Percentiles rank a stretch among this genome's conserved stretches.
These are phyloP conservation scores for Mycena belliarum DNA, from an alignment of 768 basidiomycete species.

Conservation along the genomic window DNA sequence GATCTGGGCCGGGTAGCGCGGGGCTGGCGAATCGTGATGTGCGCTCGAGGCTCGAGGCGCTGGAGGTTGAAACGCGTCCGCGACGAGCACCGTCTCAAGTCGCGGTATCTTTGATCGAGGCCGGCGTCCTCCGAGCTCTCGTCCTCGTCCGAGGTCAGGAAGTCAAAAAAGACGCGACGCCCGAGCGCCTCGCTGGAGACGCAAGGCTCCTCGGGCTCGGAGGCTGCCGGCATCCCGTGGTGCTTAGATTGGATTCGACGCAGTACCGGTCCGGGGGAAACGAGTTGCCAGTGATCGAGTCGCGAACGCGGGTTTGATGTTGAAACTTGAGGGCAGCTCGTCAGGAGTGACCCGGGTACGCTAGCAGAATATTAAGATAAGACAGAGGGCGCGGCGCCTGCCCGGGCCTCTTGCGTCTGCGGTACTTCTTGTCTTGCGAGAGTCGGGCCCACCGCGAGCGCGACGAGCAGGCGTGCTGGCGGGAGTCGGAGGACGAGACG, in stretches of 20 bases:
- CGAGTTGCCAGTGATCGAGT: no score
- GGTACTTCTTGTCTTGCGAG: no score
- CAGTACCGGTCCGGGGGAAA: conserved; percentile 56
- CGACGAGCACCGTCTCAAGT: conserved; percentile 68
- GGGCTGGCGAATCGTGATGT: conserved; percentile 62
- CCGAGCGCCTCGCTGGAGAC: conserved; percentile 24
- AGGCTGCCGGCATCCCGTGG: conserved; percentile 66
- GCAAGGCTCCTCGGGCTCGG: conserved; percentile 41
- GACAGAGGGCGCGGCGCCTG: conserved; percentile 6
- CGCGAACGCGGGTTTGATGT: conserved; percentile 67
- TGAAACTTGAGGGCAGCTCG: no score
- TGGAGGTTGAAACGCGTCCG: conserved; percentile 68
- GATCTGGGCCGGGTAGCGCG: conserved; percentile 61
- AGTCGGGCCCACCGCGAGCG: no score
- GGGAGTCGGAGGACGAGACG: no score
- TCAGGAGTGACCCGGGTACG: no score
- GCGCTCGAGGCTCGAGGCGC: conserved; percentile 55
- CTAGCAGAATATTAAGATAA: conserved; percentile 4
- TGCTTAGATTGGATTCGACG: conserved; percentile 65
- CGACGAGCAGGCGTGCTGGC: no score
- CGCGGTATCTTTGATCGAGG: conserved; percentile 59
- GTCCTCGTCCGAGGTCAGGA: conserved; percentile 24
- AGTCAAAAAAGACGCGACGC: conserved; percentile 32
- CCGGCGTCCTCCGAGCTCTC: conserved; percentile 4
- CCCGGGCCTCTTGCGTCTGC: no score